Conservation (phyloP, 176 grass and related monocot genomes). For the Lolium rigidum region DNA sequence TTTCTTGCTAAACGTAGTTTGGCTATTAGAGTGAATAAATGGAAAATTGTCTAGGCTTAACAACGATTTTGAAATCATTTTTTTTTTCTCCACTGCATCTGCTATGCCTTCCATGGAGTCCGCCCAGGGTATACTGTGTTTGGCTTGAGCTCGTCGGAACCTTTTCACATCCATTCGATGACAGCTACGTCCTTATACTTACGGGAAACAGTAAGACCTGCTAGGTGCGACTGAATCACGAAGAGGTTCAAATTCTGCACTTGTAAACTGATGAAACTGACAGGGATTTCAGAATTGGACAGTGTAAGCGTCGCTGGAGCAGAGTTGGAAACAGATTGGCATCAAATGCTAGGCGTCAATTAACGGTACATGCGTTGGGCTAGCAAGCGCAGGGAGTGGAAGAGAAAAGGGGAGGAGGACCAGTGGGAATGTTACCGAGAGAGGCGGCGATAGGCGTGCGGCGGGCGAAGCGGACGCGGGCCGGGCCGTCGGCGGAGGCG, state of each 20-base stretch:
- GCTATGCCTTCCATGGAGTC: too few relatives aligned
- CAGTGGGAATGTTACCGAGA: constrained; percentile 30
- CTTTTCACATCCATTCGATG: too few relatives aligned
- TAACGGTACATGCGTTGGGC: neutral
- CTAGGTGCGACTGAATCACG: neutral
- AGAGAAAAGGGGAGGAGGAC: too few relatives aligned
- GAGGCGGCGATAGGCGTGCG: constrained; percentile 15
- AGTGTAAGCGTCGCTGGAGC: neutral
- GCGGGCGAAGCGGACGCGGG: constrained; percentile 63
- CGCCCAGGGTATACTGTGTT: neutral
- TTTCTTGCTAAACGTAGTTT: too few relatives aligned
- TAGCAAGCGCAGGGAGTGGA: too few relatives aligned
- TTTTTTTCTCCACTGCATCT: too few relatives aligned
- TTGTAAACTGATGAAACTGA: neutral
- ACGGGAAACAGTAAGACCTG: neutral
- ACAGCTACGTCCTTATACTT: neutral
- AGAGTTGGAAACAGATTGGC: neutral
- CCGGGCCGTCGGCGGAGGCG: constrained; percentile 51
- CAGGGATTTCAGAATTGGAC: neutral
- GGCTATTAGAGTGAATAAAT: too few relatives aligned
- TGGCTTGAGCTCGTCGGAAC: neutral
- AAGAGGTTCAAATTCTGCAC: neutral
- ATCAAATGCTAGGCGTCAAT: neutral
- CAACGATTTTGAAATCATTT: too few relatives aligned
- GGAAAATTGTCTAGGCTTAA: too few relatives aligned